Evolutionary conservation across 2,329 filamentous ascomycete species (phyloP).

Genomic region (Penicillium hordei): DNA sequence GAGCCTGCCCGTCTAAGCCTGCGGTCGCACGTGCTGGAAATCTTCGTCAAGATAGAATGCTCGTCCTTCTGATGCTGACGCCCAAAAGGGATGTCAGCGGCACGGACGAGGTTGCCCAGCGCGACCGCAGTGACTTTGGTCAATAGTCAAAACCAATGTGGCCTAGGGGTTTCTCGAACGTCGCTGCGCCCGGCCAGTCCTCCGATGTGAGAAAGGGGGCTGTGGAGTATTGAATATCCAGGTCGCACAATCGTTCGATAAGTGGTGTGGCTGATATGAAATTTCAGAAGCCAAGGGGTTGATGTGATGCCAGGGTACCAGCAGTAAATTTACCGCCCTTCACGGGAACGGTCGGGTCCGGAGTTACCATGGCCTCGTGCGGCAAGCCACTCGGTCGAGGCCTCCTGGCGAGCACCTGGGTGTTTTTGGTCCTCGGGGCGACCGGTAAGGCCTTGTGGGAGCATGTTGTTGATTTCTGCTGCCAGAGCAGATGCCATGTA

Average conservation of each 20-base stretch:
- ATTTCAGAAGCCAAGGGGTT: slow-evolving; percentile 1
- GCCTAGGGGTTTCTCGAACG: slow-evolving; percentile 1
- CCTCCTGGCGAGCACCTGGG: slow-evolving; percentile 39
- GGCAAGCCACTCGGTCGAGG: slow-evolving; percentile 35
- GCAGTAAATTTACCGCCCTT: slow-evolving; percentile 31
- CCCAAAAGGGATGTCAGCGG: neutral
- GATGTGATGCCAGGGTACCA: neutral
- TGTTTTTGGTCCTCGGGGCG: slow-evolving; percentile 44
- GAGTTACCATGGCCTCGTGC: slow-evolving; percentile 33
- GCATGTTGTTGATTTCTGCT: slow-evolving; percentile 46
- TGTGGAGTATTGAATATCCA: slow-evolving; percentile 2
- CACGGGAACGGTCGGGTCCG: slow-evolving; percentile 35
- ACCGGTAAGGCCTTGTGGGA: slow-evolving; percentile 32
- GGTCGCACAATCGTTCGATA: slow-evolving; percentile 16
- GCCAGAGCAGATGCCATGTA: slow-evolving; percentile 49
- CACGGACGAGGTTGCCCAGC: neutral
- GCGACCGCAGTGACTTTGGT: slow-evolving; percentile 13
- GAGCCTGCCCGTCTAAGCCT: neutral
- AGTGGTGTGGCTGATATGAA: slow-evolving; percentile 1
- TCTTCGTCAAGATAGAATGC: neutral
- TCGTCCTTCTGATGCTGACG: slow-evolving; percentile 3
- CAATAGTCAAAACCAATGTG: slow-evolving; percentile 4
- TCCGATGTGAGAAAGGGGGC: slow-evolving; percentile 7
- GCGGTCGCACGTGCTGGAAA: neutral
- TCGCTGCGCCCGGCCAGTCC: slow-evolving; percentile 10